Evolutionary conservation across 2,329 filamentous ascomycete genomes (phyloP), one percentile per base, ranked within the genome.

Genomic region (Paracamarosporium sp.): DNA sequence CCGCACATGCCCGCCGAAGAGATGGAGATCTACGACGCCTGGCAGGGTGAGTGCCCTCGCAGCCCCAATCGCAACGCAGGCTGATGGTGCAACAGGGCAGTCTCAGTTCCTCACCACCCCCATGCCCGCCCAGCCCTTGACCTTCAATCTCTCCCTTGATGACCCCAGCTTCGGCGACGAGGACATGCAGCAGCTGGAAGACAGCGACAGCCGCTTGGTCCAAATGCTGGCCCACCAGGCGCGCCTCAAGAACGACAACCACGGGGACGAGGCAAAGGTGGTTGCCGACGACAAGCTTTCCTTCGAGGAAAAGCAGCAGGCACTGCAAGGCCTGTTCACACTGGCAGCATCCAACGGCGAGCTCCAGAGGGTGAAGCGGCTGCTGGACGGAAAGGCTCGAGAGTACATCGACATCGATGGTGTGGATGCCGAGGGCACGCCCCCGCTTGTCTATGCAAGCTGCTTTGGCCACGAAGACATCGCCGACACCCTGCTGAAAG

Each of bases 261-360:
- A 88, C 25, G 86, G 86, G 6, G 88, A 90, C 61, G 93, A 96
- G 72, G 90, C 95, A 60, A 87, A 88, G 47, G 88, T 98, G 53
- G 86, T 91, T 15, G 81, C 85, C 4, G 90, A 95, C 74, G 85
- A 90, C 52, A 90, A 88, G 67, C 79, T 96, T 54, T 85, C 91
- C 0, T 84, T 86, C 22, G 85, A 87, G 6, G 90, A 97, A 74
- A 98, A 97, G 82, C 88, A 83, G 66, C 85, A 90, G 44, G 86
- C 90, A 35, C 78, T 99, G 38, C 95, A 99, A 75, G 94, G 92
- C 72, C 88, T 91, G 13, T 82, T 99, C 64, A 93, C 94, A 71
- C 96, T 97, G 88, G 94, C 95, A 12, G 93, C 95, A 2, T 97
- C 94, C 76, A 99, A 99, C 76, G 95, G 95, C 48, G 95, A 98